Evolutionary conservation across 1,284 basidiomycete genomes (phyloP).

Genomic region (Sanguinoderma infundibulare): DNA sequence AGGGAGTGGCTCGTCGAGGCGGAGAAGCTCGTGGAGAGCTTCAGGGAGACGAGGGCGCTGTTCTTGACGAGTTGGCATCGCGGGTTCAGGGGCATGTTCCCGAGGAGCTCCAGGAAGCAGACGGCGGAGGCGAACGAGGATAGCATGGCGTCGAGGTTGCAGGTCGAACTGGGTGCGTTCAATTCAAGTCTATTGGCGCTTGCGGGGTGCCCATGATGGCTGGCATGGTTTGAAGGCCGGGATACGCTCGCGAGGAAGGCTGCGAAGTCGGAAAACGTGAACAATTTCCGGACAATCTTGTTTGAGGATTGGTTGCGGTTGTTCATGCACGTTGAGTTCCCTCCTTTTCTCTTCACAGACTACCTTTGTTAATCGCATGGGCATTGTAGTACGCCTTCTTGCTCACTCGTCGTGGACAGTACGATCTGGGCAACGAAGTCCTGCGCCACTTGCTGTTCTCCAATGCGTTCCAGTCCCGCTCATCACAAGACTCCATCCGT

Average conservation of each 20-base stretch:
- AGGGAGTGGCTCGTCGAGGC: slow-evolving; percentile 84
- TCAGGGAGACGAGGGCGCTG: slow-evolving; percentile 83
- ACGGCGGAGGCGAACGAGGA: slow-evolving; percentile 70
- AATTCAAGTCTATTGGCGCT: background rate
- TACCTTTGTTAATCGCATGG: background rate
- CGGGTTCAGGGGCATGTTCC: slow-evolving; percentile 71
- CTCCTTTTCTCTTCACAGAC: background rate
- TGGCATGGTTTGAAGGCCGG: slow-evolving; percentile 23
- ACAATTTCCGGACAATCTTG: slow-evolving; percentile 80
- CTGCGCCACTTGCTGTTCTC: slow-evolving; percentile 81
- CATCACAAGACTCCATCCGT: slow-evolving; percentile 72
- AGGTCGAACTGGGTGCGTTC: slow-evolving; percentile 71
- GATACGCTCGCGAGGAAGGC: slow-evolving; percentile 39
- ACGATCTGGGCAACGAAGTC: slow-evolving; percentile 78
- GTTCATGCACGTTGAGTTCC: slow-evolving; percentile 74
- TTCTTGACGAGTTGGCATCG: slow-evolving; percentile 71
- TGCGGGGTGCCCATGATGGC: background rate
- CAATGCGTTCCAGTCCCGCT: slow-evolving; percentile 72
- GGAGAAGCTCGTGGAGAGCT: slow-evolving; percentile 86
- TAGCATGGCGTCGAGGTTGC: slow-evolving; percentile 74
- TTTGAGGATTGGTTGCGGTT: slow-evolving; percentile 88
- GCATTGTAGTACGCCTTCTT: slow-evolving; percentile 79
- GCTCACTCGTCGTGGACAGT: slow-evolving; percentile 68
- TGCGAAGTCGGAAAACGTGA: slow-evolving; percentile 44
- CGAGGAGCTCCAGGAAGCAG: slow-evolving; percentile 46